Percentiles rank a stretch among this genome's conserved stretches.
Conservation (phyloP, 352 stramenopile genomes). For the Phytophthora parvispora region DNA sequence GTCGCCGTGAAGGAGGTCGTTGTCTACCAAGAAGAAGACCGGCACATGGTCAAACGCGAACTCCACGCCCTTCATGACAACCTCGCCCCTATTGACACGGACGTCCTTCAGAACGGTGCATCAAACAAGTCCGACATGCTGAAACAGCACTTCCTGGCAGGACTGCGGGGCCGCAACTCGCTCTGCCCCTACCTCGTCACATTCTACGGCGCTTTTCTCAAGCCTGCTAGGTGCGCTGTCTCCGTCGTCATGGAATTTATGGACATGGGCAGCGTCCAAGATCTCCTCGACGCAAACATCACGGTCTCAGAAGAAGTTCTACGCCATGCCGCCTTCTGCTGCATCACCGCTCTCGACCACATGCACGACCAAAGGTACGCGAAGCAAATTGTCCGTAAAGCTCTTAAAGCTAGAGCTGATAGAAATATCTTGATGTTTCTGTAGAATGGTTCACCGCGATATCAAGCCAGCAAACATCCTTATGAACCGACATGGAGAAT, state of each 20-base stretch:
- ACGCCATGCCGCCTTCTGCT: constrained; percentile 85
- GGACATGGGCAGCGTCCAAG: constrained; percentile 91
- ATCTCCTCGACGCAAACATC: constrained; percentile 61
- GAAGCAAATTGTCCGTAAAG: neutral
- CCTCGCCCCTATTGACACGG: constrained; percentile 63
- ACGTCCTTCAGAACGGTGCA: neutral
- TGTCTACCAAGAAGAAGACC: constrained; percentile 84
- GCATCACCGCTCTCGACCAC: constrained; percentile 83
- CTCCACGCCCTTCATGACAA: constrained; percentile 91
- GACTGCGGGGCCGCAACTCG: neutral
- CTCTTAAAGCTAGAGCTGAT: neutral
- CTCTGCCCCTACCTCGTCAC: constrained; percentile 86
- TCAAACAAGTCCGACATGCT: neutral
- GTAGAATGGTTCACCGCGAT: constrained; percentile 73
- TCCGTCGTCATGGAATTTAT: constrained; percentile 96
- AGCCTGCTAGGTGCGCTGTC: constrained; percentile 74
- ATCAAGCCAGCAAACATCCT: constrained; percentile 94
- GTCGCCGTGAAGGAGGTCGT: constrained; percentile 91
- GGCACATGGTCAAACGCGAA: constrained; percentile 89
- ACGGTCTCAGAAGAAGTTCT: constrained; percentile 70
- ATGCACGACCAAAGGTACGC: constrained; percentile 82
- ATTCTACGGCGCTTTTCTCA: constrained; percentile 92
- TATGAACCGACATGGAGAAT: constrained; percentile 85
- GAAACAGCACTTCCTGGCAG: constrained; percentile 26
- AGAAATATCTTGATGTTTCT: neutral